Percentiles rank a stretch among this genome's conserved stretches.
Evolutionary conservation across 1,284 basidiomycete species (phyloP).

Genomic region (Chalciporus sp.): DNA sequence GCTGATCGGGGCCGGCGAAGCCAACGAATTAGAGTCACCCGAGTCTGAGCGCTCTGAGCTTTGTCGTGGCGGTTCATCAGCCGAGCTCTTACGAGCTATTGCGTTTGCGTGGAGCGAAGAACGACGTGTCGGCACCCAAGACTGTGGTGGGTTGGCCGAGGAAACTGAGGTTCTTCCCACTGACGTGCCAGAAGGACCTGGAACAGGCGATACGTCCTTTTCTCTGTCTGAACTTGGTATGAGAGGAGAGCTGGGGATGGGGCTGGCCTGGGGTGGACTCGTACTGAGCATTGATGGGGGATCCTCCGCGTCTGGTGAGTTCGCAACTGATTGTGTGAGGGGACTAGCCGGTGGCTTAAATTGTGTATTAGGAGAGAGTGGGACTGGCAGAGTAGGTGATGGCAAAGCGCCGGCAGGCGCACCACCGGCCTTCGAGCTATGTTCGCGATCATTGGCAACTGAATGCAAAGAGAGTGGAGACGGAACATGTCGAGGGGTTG

Average conservation of each 20-base stretch:
- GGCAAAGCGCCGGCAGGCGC: slow-evolving; percentile 6
- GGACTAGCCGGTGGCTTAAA: slow-evolving; percentile 13
- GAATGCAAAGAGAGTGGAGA: slow-evolving; percentile 21
- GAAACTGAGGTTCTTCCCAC: slow-evolving; percentile 14
- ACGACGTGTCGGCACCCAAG: slow-evolving; percentile 13
- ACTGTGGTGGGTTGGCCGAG: slow-evolving; percentile 6
- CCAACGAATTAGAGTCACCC: slow-evolving; percentile 26
- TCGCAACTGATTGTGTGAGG: slow-evolving; percentile 17
- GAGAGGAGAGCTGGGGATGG: slow-evolving; percentile 16
- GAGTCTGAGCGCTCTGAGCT: slow-evolving; percentile 33
- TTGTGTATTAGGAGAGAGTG: slow-evolving; percentile 1
- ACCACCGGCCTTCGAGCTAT: not conserved
- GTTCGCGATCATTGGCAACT: slow-evolving; percentile 9
- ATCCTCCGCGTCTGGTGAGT: slow-evolving; percentile 3
- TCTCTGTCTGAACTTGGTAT: slow-evolving; percentile 18
- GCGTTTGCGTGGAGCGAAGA: slow-evolving; percentile 26
- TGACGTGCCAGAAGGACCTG: not conserved
- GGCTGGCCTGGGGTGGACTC: slow-evolving; percentile 14
- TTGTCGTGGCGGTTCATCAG: slow-evolving; percentile 20
- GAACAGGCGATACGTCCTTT: slow-evolving; percentile 17
- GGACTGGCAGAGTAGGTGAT: slow-evolving; percentile 9
- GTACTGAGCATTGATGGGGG: not conserved
- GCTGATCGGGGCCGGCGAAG: slow-evolving; percentile 25
- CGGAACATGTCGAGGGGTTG: slow-evolving; percentile 23
- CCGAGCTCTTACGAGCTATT: slow-evolving; percentile 17